Evolutionary conservation across 2,329 filamentous ascomycete species (phyloP), one percentile per base, ranked within the genome.

Genomic region (Epicoccum nigrum): DNA sequence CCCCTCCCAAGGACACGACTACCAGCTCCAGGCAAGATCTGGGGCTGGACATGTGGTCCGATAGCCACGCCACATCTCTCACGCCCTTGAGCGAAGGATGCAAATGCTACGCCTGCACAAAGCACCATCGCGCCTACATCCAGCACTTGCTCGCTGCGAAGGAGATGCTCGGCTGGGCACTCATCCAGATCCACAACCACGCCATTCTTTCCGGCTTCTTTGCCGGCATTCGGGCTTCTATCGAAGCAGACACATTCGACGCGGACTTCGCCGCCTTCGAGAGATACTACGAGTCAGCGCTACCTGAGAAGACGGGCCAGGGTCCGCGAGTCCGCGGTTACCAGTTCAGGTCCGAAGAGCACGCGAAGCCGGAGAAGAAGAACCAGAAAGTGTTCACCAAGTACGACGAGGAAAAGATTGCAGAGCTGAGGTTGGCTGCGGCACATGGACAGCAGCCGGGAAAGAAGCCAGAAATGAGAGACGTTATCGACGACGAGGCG

Each of bases 111-210:
- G 80, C 91, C 17, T 99, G 94, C 78, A 84, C 79, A 2, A 83
- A 83, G 15, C 93, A 97, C 72, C 91, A 96, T 73, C 81, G 87
- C 41, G 93, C 94, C 0, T 99, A 90, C 73, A 68, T 99, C 28
- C 88, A 92, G 59, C 94, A 99, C 72, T 81, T 97, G 1, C 83
- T 99, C 5, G 81, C 85, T 38, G 92, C 94, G 0, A 95, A 92
- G 68, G 94, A 99, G 74, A 97, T 99, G 94, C 84, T 97, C 4
- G 93, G 88, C 19, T 99, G 94, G 94, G 89, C 88, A 0, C 80
- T 99, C 7, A 80, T 99, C 7, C 93, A 97, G 71, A 82, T 96
- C 3, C 94, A 99, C 76, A 99, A 99, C 70, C 86, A 95, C 70
- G 81, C 86, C 54, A 76, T 88, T 7, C 74, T 96, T 45, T 81